Evolutionary conservation across 495 filamentous ascomycete species (phyloP), one percentile per base, ranked within the genome.

Genomic region (Aspergillus nidulans): DNA sequence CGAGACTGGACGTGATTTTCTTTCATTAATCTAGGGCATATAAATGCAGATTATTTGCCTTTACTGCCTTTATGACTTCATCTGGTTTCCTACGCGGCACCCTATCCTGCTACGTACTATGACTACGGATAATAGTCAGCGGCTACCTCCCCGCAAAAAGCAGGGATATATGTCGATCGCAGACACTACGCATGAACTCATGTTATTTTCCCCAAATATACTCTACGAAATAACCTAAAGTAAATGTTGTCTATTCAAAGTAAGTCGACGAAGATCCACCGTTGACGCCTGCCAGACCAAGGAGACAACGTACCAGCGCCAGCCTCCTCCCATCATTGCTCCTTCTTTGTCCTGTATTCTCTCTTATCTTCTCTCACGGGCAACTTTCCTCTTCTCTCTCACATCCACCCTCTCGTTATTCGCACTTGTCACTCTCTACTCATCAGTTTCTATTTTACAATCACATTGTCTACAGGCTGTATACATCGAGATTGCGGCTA

Each of bases 281-380:
- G n/a, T n/a, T n/a, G n/a, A n/a, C n/a, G n/a, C n/a, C n/a, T n/a
- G n/a, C n/a, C n/a, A n/a, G n/a, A n/a, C n/a, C n/a, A n/a, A n/a
- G n/a, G n/a, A n/a, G n/a, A n/a, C n/a, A n/a, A n/a, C n/a, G n/a
- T n/a, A 28, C 26, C 26, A 28, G 26, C 26, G 26, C 26, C 4
- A 28, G 26, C 26, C 9, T 12, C 28, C 49, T 39, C 24, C 21
- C 13, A 23, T 43, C 5, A 20, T 39, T 36, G 19, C 21, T 39
- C 12, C n/a, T 57, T 42, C 19, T 53, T 30, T 46, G 25, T 57
- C 13, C 28, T 45, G 30, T 36, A n/a, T 16, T 52, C 49, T 4
- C 19, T 52, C 20, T 34, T 49, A 1, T 38, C 12, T 23, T 16
- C 19, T 26, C 24, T 24, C 24, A 30, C 28, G 4, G 16, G 19